These are phyloP conservation scores for Lactarius tabidus DNA, from an alignment of 768 basidiomycete species.

Conservation along the genomic window DNA sequence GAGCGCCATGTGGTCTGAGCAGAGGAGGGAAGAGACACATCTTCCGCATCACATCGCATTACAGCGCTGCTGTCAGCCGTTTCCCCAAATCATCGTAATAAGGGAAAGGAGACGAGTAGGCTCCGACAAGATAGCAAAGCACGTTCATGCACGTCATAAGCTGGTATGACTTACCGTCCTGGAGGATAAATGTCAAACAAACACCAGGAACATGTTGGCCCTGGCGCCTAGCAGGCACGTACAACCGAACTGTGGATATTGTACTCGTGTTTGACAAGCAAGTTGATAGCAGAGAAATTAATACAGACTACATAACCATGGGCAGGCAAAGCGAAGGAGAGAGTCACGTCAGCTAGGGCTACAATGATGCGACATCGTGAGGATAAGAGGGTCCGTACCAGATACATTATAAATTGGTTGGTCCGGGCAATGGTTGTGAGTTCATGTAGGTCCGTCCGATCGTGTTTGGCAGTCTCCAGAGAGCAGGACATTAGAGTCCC, in stretches of 20 bases:
- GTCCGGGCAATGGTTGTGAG: slow-evolving; percentile 16
- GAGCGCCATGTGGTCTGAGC: neutral
- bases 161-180: neutral
- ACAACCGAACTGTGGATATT: slow-evolving; percentile 2
- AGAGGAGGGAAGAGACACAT: neutral
- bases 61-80: neutral
- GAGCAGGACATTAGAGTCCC: slow-evolving; percentile 52
- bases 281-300: slow-evolving; percentile 30
- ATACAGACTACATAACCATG: slow-evolving; percentile 34
- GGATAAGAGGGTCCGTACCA: slow-evolving; percentile 32
- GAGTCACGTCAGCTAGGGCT: slow-evolving; percentile 33
- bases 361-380: slow-evolving; percentile 27
- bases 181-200: neutral
- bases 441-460: slow-evolving; percentile 27
- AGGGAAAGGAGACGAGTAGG: neutral
- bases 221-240: neutral
- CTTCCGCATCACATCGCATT: neutral
- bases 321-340: slow-evolving; percentile 18
- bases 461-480: slow-evolving; percentile 14
- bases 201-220: neutral
- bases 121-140: neutral
- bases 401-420: slow-evolving; percentile 35
- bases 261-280: slow-evolving; percentile 32
- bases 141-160: neutral
- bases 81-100: neutral